Percentiles rank a stretch among this genome's conserved stretches.
Evolutionary conservation across 2,329 filamentous ascomycete species (phyloP).

Genomic region (Penicillium frequentans): DNA sequence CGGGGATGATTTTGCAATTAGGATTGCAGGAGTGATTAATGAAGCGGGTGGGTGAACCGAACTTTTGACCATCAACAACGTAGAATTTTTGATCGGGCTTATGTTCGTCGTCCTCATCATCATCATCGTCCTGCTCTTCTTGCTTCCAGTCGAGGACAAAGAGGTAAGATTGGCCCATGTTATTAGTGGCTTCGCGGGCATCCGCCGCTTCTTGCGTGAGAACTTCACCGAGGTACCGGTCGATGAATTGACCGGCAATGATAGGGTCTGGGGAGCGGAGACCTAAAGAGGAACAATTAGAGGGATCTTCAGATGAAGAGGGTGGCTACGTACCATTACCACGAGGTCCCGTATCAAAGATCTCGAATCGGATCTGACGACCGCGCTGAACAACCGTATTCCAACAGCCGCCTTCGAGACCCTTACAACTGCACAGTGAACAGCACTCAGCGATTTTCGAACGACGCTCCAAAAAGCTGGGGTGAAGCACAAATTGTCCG

Average conservation of each 20-base stretch:
- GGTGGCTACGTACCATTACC: constrained; percentile 38
- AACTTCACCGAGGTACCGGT: constrained; percentile 47
- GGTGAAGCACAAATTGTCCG: constrained; percentile 25
- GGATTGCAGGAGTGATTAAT: constrained; percentile 52
- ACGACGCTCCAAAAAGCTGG: constrained; percentile 32
- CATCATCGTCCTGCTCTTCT: constrained; percentile 19
- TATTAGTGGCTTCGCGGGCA: constrained; percentile 35
- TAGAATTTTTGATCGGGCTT: constrained; percentile 25
- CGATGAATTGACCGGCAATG: constrained; percentile 46
- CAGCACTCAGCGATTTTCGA: constrained; percentile 46
- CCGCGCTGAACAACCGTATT: constrained; percentile 45
- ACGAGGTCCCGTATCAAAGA: constrained; percentile 43
- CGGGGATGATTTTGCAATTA: constrained; percentile 47
- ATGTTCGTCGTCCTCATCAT: neutral
- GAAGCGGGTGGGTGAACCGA: constrained; percentile 45
- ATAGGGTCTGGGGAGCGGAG: constrained; percentile 41
- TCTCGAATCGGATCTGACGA: constrained; percentile 40
- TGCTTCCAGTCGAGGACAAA: constrained; percentile 41
- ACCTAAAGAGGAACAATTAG: constrained; percentile 26
- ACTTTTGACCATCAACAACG: constrained; percentile 45
- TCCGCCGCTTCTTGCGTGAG: constrained; percentile 39
- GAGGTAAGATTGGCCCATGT: constrained; percentile 40
- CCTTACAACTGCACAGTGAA: constrained; percentile 35
- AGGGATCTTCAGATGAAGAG: neutral
- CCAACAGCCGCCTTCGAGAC: constrained; percentile 30